Percentiles rank a stretch among this genome's conserved stretches.
Conservation (phyloP, 352 stramenopile genomes). For the Phytophthora melonis region DNA sequence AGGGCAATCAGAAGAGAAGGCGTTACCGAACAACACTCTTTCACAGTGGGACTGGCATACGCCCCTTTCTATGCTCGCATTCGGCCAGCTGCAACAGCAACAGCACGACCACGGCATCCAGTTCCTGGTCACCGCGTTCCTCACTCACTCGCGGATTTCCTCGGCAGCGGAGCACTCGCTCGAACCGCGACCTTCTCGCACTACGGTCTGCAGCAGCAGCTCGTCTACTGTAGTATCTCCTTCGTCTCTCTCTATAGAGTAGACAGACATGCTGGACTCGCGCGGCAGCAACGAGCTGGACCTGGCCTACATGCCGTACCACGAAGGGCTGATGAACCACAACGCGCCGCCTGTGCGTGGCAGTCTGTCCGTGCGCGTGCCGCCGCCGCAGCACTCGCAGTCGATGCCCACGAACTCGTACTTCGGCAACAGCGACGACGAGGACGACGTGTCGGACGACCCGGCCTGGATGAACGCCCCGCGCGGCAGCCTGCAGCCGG, state of each 20-base stretch:
- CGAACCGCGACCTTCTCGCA: background rate
- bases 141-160: constrained; percentile 32
- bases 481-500: constrained; percentile 62
- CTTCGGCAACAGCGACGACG: constrained; percentile 50
- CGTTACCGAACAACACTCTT: background rate
- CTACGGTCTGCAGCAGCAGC: background rate
- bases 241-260: background rate
- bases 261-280: constrained; percentile 32
- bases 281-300: constrained; percentile 42
- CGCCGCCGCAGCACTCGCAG: constrained; percentile 31
- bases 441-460: constrained; percentile 77
- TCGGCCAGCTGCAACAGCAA: constrained; percentile 22
- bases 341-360: constrained; percentile 45
- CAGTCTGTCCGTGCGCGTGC: constrained; percentile 45
- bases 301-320: constrained; percentile 60
- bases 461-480: constrained; percentile 76
- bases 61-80: background rate
- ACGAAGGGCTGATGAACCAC: constrained; percentile 56
- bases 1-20: constrained; percentile 1
- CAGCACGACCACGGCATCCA: constrained; percentile 9
- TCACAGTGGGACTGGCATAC: background rate
- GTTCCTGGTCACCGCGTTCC: constrained; percentile 1
- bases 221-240: background rate
- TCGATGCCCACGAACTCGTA: constrained; percentile 34
- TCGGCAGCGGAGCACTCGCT: background rate